These are phyloP conservation scores for Naganishia friedmannii DNA, from an alignment of 768 basidiomycete genomes.

Conservation along the genomic window DNA sequence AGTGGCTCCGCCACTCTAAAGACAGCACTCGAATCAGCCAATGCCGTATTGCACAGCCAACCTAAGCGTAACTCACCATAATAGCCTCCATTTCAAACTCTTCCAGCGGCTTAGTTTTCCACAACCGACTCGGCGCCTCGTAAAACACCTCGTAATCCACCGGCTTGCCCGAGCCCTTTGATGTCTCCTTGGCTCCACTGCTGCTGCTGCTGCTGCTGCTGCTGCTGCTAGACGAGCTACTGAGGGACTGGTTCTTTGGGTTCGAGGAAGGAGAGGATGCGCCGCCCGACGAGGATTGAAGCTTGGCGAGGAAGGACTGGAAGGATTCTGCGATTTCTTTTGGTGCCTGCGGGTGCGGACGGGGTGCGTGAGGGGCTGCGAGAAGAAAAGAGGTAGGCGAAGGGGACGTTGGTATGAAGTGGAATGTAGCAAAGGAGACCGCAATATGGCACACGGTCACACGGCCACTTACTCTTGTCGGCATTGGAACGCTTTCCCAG, in stretches of 20 bases:
- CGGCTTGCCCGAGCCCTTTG: conserved; percentile 32
- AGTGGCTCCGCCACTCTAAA: conserved; percentile 15
- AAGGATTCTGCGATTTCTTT: conserved; percentile 45
- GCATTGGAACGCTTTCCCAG: conserved; percentile 42
- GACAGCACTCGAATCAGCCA: not conserved
- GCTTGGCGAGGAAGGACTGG: conserved; percentile 50
- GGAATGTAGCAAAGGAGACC: not conserved
- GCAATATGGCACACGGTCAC: not conserved
- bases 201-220: not conserved
- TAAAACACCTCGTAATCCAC: conserved; percentile 51
- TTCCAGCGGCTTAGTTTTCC: conserved; percentile 43
- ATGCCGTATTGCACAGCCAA: not conserved
- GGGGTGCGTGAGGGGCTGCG: conserved; percentile 48
- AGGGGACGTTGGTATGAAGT: not conserved
- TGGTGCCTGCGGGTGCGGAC: conserved; percentile 49
- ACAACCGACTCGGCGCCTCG: conserved; percentile 47
- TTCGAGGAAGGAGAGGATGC: conserved; percentile 36
- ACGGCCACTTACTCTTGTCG: conserved; percentile 24
- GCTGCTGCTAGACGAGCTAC: conserved; percentile 29
- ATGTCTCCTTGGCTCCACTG: conserved; percentile 16
- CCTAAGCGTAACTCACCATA: conserved; percentile 49
- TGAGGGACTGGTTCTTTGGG: conserved; percentile 39
- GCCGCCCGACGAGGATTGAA: conserved; percentile 42
- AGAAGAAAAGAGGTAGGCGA: not conserved
- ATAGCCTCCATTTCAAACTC: conserved; percentile 51